Evolutionary conservation across 768 basidiomycete species (phyloP).

Genomic region (Leccinum imitatum): DNA sequence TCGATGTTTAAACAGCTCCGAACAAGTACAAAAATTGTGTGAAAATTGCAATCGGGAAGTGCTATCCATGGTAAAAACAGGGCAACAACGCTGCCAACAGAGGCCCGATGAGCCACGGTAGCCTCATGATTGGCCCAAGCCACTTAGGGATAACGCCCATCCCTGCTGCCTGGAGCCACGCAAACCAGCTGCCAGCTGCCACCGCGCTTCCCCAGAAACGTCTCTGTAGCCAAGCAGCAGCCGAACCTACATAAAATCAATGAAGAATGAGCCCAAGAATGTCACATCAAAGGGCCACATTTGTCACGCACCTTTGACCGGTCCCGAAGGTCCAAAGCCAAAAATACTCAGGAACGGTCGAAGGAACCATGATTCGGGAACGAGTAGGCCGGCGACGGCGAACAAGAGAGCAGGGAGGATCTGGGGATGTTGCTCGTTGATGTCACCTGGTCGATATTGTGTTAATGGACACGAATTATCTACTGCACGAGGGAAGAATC

Average conservation of each 20-base stretch:
- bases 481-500: not conserved
- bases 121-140: not conserved
- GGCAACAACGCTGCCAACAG: not conserved
- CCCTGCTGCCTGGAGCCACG: slow-evolving; percentile 16
- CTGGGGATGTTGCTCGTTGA: slow-evolving; percentile 13
- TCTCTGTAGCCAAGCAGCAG: slow-evolving; percentile 11
- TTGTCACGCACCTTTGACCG: slow-evolving; percentile 9
- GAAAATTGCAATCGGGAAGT: too few species aligned
- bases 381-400: slow-evolving; percentile 2
- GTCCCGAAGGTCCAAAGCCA: slow-evolving; percentile 19
- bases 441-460: slow-evolving; percentile 2
- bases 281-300: too few species aligned
- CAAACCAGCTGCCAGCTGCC: slow-evolving; percentile 9
- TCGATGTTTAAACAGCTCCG: too few species aligned
- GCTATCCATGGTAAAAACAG: not conserved
- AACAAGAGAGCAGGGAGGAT: slow-evolving; percentile 6
- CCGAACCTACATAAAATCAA: slow-evolving; percentile 1
- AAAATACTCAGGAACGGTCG: slow-evolving; percentile 10
- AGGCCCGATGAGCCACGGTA: not conserved
- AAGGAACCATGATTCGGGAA: slow-evolving; percentile 18
- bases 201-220: slow-evolving; percentile 9
- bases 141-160: slow-evolving; percentile 11
- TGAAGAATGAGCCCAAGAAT: too few species aligned
- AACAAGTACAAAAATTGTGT: too few species aligned
- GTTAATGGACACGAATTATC: not conserved